These are phyloP conservation scores for Wallacemonas sp. DNA, from an alignment of 208 protist species.

Conservation along the genomic window DNA sequence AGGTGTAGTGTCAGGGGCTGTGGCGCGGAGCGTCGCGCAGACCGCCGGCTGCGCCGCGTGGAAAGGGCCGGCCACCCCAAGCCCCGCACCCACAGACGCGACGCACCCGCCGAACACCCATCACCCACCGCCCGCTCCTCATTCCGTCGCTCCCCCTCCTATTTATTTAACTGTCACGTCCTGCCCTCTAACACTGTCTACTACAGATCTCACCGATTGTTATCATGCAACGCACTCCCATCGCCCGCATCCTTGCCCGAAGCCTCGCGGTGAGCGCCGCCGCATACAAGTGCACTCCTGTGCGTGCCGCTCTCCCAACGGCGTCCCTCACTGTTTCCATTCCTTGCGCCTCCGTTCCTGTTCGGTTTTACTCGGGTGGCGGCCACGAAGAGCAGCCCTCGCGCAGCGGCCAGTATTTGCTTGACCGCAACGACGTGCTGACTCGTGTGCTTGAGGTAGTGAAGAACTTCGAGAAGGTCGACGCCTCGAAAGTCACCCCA, in stretches of 20 bases:
- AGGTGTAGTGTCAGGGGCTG: too few species aligned
- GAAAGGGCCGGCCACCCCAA: too few species aligned
- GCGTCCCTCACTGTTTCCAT: not conserved
- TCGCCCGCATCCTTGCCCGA: not conserved
- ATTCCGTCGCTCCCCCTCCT: not conserved
- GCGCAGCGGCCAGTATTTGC: slow-evolving; percentile 84
- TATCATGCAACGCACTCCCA: slow-evolving; percentile 11
- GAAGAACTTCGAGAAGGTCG: slow-evolving; percentile 96
- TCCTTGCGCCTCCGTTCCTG: slow-evolving; percentile 1
- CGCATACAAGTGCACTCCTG: slow-evolving; percentile 6
- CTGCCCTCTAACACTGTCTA: not conserved
- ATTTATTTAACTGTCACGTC: not conserved
- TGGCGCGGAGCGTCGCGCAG: too few species aligned
- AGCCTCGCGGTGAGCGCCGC: not conserved
- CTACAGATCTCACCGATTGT: not conserved
- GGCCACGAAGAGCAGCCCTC: slow-evolving; percentile 58
- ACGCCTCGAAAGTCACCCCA: slow-evolving; percentile 88
- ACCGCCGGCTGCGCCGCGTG: too few species aligned
- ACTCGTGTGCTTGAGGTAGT: slow-evolving; percentile 94
- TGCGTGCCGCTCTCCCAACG: not conserved
- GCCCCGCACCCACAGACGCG: too few species aligned
- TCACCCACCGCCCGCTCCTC: too few species aligned
- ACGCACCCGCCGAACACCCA: too few species aligned
- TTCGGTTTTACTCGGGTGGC: slow-evolving; percentile 62
- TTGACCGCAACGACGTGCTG: slow-evolving; percentile 93